Percentiles rank a stretch among this genome's conserved stretches.
phyloP scores from a whole-genome alignment of 331 rosid genomes.

The Phaseolus coccineus region DNA sequence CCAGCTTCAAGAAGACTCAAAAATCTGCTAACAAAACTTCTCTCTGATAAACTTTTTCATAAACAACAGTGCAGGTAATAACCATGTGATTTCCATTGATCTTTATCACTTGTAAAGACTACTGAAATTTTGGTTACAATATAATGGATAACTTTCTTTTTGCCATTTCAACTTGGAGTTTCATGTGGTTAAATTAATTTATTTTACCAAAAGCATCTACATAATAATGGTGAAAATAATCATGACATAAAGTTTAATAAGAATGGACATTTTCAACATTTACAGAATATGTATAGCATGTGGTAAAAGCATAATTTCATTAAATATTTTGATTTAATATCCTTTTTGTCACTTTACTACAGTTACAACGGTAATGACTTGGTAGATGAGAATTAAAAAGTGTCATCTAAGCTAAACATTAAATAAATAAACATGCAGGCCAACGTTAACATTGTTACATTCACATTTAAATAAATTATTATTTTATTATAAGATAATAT shows the following conservation, averaged over 20 bases:
- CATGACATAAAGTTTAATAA: neutral
- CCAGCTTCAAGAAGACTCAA: conserved; percentile 72
- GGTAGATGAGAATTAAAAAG: no score
- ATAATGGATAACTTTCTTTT: conserved; percentile 4
- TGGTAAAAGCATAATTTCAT: no score
- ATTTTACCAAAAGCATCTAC: neutral
- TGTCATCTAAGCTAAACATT: no score
- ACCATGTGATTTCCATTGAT: conserved; percentile 22
- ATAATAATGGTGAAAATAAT: neutral
- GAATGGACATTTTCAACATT: neutral
- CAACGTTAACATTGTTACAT: no score
- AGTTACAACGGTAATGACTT: no score
- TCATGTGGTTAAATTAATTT: conserved; percentile 5
- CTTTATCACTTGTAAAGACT: conserved; percentile 38
- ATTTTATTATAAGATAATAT: no score
- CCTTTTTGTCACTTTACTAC: neutral
- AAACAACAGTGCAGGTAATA: conserved; percentile 72
- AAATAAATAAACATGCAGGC: no score
- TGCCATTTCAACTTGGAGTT: neutral
- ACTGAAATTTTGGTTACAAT: conserved; percentile 18
- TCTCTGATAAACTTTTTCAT: conserved; percentile 51
- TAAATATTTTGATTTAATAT: no score
- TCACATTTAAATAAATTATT: no score
- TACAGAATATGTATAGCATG: neutral
- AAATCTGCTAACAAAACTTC: conserved; percentile 54